phyloP scores from a whole-genome alignment of 345 rosid species.

The Lumnitzera racemosa region DNA sequence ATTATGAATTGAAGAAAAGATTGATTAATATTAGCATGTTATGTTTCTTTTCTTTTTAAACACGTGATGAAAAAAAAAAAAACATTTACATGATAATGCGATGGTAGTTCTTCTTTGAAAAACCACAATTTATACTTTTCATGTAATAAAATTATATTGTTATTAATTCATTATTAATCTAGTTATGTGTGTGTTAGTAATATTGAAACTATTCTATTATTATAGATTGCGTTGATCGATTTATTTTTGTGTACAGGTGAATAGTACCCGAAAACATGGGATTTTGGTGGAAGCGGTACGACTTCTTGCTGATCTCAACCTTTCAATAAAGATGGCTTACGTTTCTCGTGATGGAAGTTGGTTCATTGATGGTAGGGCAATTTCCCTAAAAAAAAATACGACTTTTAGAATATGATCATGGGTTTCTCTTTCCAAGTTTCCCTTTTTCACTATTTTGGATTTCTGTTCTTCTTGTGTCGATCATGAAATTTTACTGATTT shows the following conservation, averaged over 20 bases:
- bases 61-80: too few species aligned
- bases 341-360: conserved; percentile 83
- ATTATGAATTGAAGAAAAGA: neutral
- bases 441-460: neutral
- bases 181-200: too few species aligned
- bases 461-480: neutral
- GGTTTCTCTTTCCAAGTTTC: neutral
- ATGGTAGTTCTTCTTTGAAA: too few species aligned
- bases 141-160: too few species aligned
- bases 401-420: too few species aligned
- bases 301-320: conserved; percentile 89
- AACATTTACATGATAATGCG: too few species aligned
- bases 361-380: conserved; percentile 87
- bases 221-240: neutral
- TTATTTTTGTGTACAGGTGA: conserved; percentile 41
- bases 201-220: too few species aligned
- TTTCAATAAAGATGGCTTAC: conserved; percentile 84
- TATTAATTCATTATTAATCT: too few species aligned
- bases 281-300: conserved; percentile 84
- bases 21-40: too few species aligned
- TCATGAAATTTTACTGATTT: conserved; percentile 9
- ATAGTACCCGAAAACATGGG: conserved; percentile 81
- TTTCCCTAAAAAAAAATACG: neutral
- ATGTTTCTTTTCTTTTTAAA: too few species aligned
- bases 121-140: too few species aligned